Base-by-base conservation (phyloP, 2,329 filamentous ascomycete species). In the Dactylonectria macrodidyma region DNA sequence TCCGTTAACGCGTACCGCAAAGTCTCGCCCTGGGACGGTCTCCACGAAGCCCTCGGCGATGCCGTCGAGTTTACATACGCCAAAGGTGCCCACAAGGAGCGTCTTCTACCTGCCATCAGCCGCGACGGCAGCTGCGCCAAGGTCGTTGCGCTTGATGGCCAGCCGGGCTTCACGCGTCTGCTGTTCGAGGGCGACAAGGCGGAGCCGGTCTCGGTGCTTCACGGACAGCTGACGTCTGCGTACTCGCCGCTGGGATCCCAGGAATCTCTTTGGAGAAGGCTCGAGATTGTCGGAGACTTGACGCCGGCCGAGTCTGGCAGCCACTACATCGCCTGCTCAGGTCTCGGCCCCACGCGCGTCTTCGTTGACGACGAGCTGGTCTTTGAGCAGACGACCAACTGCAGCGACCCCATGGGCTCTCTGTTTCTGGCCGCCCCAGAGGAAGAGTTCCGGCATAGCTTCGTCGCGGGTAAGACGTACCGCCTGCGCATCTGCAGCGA, bases 1-100 rank as follows among this genome's bases (percentile, higher is more conserved):
- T 59, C 72, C 1, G 72, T 81, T 19, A 77, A 78, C 33, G 75
- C 78, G 1, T 78, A 81, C 52, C 78, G 79, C 57, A 73, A 73
- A 12, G 70, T 80, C 36, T 75, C 78, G 0, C 72, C 80, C 3
- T 79, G 76, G 69, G 74, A 81, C 0, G 78, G 73, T 1, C 70
- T 80, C 0, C 64, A 65, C 1, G 75, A 78, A 30, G 71, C 69
- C 1, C 55, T 74, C 2, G 73, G 71, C 0, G 63, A 74, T 0
- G 48, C 65, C 1, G 74, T 71, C 19, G 66, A 76, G 46, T 73
- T 76, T 12, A 64, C 61, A 0, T 78, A 72, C 54, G 71, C 77
- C 4, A 62, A 69, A 5, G 77, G 77, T 12, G 69, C 75, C 46
- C 68, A 74, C 44, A 38, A 72, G 0, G 72, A 74, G 46, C 68